These are phyloP conservation scores for Trichoderma sp. DNA, from an alignment of 2,329 filamentous ascomycete genomes.

Conservation along the genomic window DNA sequence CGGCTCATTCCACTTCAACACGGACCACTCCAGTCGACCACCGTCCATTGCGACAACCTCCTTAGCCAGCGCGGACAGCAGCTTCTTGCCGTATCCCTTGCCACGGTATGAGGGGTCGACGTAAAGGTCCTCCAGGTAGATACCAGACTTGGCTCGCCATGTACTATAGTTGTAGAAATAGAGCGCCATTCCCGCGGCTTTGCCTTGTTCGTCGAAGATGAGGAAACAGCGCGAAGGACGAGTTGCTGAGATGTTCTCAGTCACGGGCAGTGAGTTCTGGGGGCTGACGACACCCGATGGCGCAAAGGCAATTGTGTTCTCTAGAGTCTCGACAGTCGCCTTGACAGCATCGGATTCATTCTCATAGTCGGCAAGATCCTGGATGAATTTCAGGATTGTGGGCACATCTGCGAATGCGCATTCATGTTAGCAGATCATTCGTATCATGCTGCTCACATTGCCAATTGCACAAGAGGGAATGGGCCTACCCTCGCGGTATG, in stretches of 20 bases:
- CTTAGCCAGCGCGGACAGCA: slow-evolving; percentile 76
- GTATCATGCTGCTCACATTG: neutral
- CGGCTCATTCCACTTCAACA: slow-evolving; percentile 90
- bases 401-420: slow-evolving; percentile 64
- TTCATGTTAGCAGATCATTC: slow-evolving; percentile 3
- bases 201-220: slow-evolving; percentile 52
- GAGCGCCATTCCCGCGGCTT: slow-evolving; percentile 73
- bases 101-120: slow-evolving; percentile 71
- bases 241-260: slow-evolving; percentile 55
- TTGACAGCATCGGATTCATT: slow-evolving; percentile 72
- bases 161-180: slow-evolving; percentile 98
- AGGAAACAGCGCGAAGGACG: slow-evolving; percentile 77
- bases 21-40: slow-evolving; percentile 82
- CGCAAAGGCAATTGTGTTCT: slow-evolving; percentile 77
- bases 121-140: slow-evolving; percentile 94
- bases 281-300: slow-evolving; percentile 49
- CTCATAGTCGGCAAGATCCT: slow-evolving; percentile 86
- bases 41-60: slow-evolving; percentile 74
- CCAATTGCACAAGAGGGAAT: neutral
- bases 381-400: slow-evolving; percentile 78
- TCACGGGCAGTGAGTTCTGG: slow-evolving; percentile 41
- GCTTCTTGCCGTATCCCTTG: slow-evolving; percentile 74
- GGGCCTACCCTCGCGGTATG: slow-evolving; percentile 16
- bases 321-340: slow-evolving; percentile 74
- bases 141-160: slow-evolving; percentile 82